These are phyloP conservation scores for Orbilia quercus DNA, from an alignment of 2,329 filamentous ascomycete species.

Conservation along the genomic window DNA sequence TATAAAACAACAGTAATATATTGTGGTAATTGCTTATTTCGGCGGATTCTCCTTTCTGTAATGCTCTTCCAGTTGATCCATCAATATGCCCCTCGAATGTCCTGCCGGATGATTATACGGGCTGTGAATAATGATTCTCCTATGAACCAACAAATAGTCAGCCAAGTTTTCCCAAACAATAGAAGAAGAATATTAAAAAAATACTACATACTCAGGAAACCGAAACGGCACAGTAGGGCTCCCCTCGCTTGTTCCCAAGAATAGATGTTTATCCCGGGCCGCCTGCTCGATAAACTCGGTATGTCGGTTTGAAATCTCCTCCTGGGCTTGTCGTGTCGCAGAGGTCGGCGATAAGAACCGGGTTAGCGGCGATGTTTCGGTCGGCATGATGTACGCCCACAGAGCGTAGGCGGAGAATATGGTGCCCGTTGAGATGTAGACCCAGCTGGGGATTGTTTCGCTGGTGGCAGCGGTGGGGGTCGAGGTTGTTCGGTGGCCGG, in stretches of 20 bases:
- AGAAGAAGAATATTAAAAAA: not conserved
- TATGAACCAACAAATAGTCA: too few species aligned
- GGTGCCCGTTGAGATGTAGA: conserved; percentile 37
- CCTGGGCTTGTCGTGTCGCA: conserved; percentile 27
- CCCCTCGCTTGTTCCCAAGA: conserved; percentile 19
- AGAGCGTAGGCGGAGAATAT: conserved; percentile 47
- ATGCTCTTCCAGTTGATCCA: conserved; percentile 50
- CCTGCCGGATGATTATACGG: conserved; percentile 41
- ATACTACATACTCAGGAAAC: conserved; percentile 47
- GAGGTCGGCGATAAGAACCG: conserved; percentile 24
- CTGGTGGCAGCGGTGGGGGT: conserved; percentile 14
- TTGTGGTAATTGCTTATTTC: conserved; percentile 39
- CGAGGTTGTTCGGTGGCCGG: conserved; percentile 19
- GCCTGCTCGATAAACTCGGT: conserved; percentile 48
- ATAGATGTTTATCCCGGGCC: conserved; percentile 42
- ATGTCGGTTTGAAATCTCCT: conserved; percentile 54
- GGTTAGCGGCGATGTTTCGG: conserved; percentile 33
- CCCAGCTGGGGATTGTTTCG: conserved; percentile 46
- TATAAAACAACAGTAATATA: not conserved
- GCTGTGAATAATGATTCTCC: conserved; percentile 44
- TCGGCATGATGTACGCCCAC: conserved; percentile 44
- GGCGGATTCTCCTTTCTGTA: conserved; percentile 54
- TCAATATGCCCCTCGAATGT: conserved; percentile 47
- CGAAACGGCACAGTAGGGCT: conserved; percentile 32
- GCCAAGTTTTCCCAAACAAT: too few species aligned